Percentiles rank a stretch among this genome's conserved stretches.
These are phyloP conservation scores for Salix udensis DNA, from an alignment of 345 rosid species.

Conservation along the genomic window DNA sequence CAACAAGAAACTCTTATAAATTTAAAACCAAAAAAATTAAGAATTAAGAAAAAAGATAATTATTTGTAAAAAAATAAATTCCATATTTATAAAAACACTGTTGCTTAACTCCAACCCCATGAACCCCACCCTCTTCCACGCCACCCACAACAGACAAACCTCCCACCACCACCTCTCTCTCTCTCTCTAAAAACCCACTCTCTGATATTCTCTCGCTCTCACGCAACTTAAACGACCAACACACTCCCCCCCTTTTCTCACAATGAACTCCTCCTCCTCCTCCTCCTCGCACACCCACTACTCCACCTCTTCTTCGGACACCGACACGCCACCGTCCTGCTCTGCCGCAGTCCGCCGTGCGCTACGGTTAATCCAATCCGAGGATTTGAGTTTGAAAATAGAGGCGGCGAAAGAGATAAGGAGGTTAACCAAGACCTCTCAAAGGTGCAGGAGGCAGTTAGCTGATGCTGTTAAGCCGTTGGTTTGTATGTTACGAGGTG, in stretches of 20 bases:
- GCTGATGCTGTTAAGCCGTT: constrained; percentile 65
- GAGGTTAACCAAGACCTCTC: constrained; percentile 83
- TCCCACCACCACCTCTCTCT: constrained; percentile 18
- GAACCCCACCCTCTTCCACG: background rate
- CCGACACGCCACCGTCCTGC: constrained; percentile 52
- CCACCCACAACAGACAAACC: constrained; percentile 20
- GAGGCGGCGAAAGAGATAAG: constrained; percentile 87
- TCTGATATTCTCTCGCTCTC: background rate
- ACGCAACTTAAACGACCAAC: background rate
- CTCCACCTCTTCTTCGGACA: constrained; percentile 41
- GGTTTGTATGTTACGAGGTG: constrained; percentile 63
- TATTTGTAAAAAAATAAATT: no score
- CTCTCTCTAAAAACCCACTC: background rate
- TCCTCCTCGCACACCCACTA: constrained; percentile 14
- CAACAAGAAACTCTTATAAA: no score
- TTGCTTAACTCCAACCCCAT: constrained; percentile 54
- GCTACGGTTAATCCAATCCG: constrained; percentile 47
- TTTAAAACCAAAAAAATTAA: no score
- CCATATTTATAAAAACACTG: constrained; percentile 10
- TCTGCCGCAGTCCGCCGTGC: constrained; percentile 49
- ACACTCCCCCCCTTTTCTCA: background rate
- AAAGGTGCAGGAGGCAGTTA: constrained; percentile 77
- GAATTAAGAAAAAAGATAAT: no score
- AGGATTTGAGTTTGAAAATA: constrained; percentile 52
- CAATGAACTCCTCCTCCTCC: background rate